Percentiles rank a stretch among this genome's conserved stretches.
These are phyloP conservation scores for Clonostachys rosea DNA, from an alignment of 2,329 filamentous ascomycete species.

Conservation along the genomic window DNA sequence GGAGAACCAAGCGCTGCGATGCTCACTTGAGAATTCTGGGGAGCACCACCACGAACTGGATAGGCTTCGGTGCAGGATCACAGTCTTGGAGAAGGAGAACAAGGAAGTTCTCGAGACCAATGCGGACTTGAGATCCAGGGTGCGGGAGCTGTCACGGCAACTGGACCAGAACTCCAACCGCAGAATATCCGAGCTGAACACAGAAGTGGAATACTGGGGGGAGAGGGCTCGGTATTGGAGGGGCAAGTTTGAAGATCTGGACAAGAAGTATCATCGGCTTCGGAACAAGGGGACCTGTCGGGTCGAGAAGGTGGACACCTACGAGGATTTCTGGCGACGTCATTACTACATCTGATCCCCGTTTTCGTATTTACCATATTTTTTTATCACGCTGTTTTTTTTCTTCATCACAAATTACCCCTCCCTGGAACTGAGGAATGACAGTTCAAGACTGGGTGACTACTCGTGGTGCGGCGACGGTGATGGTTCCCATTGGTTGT, in stretches of 20 bases:
- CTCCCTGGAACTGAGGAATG: too few species aligned
- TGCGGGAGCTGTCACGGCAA: constrained; percentile 17
- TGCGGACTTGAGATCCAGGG: constrained; percentile 12
- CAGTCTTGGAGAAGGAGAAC: constrained; percentile 29
- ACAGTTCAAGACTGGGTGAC: too few species aligned
- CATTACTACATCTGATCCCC: too few species aligned
- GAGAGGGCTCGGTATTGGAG: constrained; percentile 7
- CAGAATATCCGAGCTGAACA: constrained; percentile 12
- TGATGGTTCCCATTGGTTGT: too few species aligned
- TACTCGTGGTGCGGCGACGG: too few species aligned
- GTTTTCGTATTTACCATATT: too few species aligned
- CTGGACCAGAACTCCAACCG: constrained; percentile 10
- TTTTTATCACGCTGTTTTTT: too few species aligned
- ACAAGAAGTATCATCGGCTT: constrained; percentile 1
- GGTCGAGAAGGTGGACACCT: too few species aligned
- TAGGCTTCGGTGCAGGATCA: constrained; percentile 22
- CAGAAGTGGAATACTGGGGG: constrained; percentile 11
- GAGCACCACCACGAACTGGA: constrained; percentile 22
- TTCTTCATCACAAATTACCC: too few species aligned
- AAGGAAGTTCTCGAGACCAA: constrained; percentile 18
- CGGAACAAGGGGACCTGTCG: too few species aligned
- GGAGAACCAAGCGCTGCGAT: constrained; percentile 32
- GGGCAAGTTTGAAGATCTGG: constrained; percentile 4
- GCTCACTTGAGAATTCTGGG: constrained; percentile 24
- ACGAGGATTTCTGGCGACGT: too few species aligned